Conservation (phyloP, 306 rosid species). For the Adenanthera pavonina region DNA sequence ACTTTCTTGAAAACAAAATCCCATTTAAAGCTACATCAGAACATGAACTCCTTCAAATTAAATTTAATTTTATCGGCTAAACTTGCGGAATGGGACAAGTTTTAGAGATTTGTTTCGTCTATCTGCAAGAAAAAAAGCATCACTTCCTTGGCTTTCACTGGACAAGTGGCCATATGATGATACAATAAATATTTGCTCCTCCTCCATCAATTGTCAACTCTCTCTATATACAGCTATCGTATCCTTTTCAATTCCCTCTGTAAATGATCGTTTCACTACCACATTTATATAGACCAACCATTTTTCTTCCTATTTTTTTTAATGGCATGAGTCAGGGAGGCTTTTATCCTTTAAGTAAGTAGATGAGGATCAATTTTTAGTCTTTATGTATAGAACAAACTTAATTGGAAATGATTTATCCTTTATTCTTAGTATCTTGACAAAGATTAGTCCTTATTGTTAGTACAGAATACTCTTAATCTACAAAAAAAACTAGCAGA, state of each 20-base stretch:
- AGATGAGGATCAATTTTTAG: too few species aligned
- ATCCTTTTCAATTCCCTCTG: not conserved
- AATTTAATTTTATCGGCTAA: constrained; percentile 19
- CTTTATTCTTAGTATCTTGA: too few species aligned
- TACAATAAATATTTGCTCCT: not conserved
- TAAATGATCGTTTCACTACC: not conserved
- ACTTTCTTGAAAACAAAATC: too few species aligned
- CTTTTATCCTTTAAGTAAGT: too few species aligned
- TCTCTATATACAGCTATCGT: not conserved
- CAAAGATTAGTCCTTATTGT: too few species aligned
- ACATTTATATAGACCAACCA: not conserved
- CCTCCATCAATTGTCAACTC: not conserved
- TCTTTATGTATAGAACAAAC: too few species aligned
- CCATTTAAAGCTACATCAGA: too few species aligned
- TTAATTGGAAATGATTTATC: too few species aligned
- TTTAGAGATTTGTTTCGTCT: constrained; percentile 33
- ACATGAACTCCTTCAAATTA: not conserved
- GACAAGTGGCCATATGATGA: not conserved
- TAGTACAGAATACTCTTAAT: too few species aligned
- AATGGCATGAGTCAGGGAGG: too few species aligned
- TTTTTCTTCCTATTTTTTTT: not conserved
- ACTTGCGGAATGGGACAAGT: constrained; percentile 39
- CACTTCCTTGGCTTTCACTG: not conserved
- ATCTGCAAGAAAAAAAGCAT: constrained; percentile 30
- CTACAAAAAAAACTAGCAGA: not conserved